A percentile compares a stretch with the other conserved stretches of the same genome.
Evolutionary conservation across 1,139 yeast species (phyloP).

Genomic region (Hanseniaspora sp.): DNA sequence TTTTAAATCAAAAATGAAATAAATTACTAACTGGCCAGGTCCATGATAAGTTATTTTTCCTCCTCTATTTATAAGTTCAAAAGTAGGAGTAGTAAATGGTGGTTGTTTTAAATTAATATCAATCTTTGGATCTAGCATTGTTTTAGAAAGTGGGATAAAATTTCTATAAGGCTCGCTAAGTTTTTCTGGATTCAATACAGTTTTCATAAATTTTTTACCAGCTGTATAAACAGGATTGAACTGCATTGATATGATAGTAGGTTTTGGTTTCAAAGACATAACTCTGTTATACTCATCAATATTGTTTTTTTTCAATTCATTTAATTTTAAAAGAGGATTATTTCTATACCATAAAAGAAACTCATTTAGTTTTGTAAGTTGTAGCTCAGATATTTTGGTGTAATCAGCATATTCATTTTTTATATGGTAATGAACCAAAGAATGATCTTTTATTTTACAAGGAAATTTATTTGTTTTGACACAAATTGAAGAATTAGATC

Average conservation of each 20-base stretch:
- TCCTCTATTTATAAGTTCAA: constrained; percentile 77
- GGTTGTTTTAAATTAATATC: not conserved
- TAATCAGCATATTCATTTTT: constrained; percentile 9
- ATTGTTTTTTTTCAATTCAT: constrained; percentile 39
- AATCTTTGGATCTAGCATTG: constrained; percentile 22
- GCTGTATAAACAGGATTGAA: constrained; percentile 80
- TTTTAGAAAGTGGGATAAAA: constrained; percentile 1
- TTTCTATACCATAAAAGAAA: constrained; percentile 5
- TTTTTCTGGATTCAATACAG: constrained; percentile 29
- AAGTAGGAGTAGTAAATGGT: constrained; percentile 22
- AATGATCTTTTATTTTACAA: constrained; percentile 3
- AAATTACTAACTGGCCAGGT: constrained; percentile 83
- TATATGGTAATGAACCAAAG: constrained; percentile 6
- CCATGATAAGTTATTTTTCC: constrained; percentile 98
- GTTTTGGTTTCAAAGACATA: constrained; percentile 45
- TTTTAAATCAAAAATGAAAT: constrained; percentile 65
- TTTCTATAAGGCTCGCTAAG: constrained; percentile 3
- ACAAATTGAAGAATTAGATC: not conserved
- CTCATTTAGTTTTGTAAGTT: not conserved
- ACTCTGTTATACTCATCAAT: constrained; percentile 31
- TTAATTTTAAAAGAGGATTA: constrained; percentile 25
- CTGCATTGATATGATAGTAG: constrained; percentile 64
- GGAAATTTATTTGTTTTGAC: not conserved
- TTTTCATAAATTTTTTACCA: constrained; percentile 63
- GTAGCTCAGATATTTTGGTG: not conserved